A percentile compares a stretch with the other conserved stretches of the same genome.
Evolutionary conservation across 1,139 yeast species (phyloP).

Genomic region (Lodderomyces orthopsilosis): DNA sequence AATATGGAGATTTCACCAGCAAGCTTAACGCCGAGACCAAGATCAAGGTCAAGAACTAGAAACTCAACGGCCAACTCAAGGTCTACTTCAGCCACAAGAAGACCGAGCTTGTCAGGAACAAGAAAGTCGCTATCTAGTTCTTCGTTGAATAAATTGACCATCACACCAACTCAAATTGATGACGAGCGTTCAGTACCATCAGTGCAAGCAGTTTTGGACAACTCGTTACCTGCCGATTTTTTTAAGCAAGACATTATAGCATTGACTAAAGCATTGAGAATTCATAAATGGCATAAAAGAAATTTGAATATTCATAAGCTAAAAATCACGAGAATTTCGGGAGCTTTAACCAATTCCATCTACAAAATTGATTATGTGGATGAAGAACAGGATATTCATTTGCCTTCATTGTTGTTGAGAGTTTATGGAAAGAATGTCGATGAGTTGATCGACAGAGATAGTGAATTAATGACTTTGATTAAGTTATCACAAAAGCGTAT

Average conservation of each 20-base stretch:
- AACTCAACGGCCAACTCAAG: constrained; percentile 34
- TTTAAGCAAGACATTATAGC: constrained; percentile 79
- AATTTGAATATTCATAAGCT: constrained; percentile 46
- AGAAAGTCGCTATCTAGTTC: constrained; percentile 26
- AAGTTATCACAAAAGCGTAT: constrained; percentile 74
- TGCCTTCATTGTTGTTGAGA: constrained; percentile 60
- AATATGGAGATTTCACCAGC: constrained; percentile 30
- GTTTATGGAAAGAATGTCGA: constrained; percentile 92
- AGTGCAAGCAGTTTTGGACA: constrained; percentile 53
- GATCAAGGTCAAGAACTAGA: constrained; percentile 40
- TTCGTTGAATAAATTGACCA: constrained; percentile 23
- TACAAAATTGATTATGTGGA: constrained; percentile 57
- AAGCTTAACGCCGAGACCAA: constrained; percentile 23
- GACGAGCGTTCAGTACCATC: constrained; percentile 35
- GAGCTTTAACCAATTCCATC: constrained; percentile 91
- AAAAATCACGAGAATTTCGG: constrained; percentile 61
- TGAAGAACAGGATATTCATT: constrained; percentile 21
- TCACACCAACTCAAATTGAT: constrained; percentile 30
- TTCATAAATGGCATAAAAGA: constrained; percentile 74
- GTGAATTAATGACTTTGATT: constrained; percentile 69
- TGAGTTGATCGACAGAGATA: constrained; percentile 79
- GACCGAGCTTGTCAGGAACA: constrained; percentile 30
- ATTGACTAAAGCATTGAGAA: constrained; percentile 58
- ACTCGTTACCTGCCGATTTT: constrained; percentile 75
- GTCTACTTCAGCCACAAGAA: constrained; percentile 34